Conservation (phyloP, 495 filamentous ascomycete species). For the Paragyromitra xinjiangensis region DNA sequence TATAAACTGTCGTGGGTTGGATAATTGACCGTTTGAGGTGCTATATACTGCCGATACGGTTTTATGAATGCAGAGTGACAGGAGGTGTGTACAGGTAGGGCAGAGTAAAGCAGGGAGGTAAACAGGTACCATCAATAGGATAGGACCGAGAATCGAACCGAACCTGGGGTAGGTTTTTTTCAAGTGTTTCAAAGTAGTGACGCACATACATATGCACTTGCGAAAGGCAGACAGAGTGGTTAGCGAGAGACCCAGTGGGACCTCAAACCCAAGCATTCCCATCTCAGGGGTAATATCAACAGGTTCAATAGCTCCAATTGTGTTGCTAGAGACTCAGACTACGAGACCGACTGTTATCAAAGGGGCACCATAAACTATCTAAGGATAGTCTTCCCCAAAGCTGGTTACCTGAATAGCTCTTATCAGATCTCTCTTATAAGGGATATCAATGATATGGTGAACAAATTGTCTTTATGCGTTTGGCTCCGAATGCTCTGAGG, state of each 20-base stretch:
- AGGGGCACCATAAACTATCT: not conserved
- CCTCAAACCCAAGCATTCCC: not conserved
- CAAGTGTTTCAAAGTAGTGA: slow-evolving; percentile 7
- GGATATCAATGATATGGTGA: not conserved
- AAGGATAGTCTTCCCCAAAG: not conserved
- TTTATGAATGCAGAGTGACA: slow-evolving; percentile 27
- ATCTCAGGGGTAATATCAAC: slow-evolving; percentile 3
- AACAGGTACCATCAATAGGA: not conserved
- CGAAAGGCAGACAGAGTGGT: slow-evolving; percentile 9
- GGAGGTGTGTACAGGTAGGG: slow-evolving; percentile 5
- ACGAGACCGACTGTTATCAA: not conserved
- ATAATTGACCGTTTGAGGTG: not conserved
- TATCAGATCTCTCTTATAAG: not conserved
- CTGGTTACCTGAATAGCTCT: not conserved
- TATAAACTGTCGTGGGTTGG: not conserved
- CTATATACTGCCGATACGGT: not conserved
- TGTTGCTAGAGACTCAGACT: not conserved
- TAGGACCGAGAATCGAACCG: slow-evolving; percentile 30
- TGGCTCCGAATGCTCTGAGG: not conserved
- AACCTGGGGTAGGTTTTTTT: slow-evolving; percentile 16
- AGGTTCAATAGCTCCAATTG: not conserved
- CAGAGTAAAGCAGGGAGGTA: not conserved
- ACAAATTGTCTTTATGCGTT: too few species aligned
- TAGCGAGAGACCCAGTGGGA: slow-evolving; percentile 11
- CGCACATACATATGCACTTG: slow-evolving; percentile 24